Conservation (phyloP, 2,329 filamentous ascomycete species). For the Metarhizium rileyi region DNA sequence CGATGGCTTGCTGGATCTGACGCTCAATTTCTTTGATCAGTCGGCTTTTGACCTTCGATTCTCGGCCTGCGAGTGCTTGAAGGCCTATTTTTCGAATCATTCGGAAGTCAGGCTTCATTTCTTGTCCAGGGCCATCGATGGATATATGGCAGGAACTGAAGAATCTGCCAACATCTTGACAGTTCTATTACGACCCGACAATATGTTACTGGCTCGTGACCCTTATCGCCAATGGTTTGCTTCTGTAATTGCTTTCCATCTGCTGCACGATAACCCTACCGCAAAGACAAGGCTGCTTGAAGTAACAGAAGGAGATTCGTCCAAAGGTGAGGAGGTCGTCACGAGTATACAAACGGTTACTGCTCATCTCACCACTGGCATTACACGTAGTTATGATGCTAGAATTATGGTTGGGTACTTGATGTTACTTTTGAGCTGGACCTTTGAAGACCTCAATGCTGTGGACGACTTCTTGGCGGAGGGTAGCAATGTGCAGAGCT, state of each 20-base stretch:
- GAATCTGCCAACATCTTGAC: conserved; percentile 84
- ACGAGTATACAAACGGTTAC: conserved; percentile 86
- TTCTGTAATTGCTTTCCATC: conserved; percentile 73
- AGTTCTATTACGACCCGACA: conserved; percentile 61
- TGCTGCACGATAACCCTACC: conserved; percentile 69
- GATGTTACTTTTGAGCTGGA: conserved; percentile 80
- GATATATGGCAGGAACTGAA: conserved; percentile 66
- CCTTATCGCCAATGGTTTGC: conserved; percentile 89
- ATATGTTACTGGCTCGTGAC: conserved; percentile 55
- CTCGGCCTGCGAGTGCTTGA: conserved; percentile 81
- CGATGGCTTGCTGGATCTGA: conserved; percentile 79
- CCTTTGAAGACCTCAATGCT: conserved; percentile 84
- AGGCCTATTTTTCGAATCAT: conserved; percentile 84
- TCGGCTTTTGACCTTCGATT: conserved; percentile 70
- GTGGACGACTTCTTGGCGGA: conserved; percentile 91
- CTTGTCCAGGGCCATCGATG: conserved; percentile 77
- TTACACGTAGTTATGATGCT: conserved; percentile 68
- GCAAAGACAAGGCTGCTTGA: conserved; percentile 73
- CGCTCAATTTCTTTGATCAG: conserved; percentile 56
- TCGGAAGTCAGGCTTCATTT: conserved; percentile 77
- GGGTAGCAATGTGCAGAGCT: conserved; percentile 80
- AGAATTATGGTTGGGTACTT: conserved; percentile 75
- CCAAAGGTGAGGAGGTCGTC: conserved; percentile 85
- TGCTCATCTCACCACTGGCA: conserved; percentile 71
- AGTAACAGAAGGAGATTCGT: conserved; percentile 81